Evolutionary conservation across 2,329 filamentous ascomycete species (phyloP).

Genomic region (Lasiodiplodia theobromae): DNA sequence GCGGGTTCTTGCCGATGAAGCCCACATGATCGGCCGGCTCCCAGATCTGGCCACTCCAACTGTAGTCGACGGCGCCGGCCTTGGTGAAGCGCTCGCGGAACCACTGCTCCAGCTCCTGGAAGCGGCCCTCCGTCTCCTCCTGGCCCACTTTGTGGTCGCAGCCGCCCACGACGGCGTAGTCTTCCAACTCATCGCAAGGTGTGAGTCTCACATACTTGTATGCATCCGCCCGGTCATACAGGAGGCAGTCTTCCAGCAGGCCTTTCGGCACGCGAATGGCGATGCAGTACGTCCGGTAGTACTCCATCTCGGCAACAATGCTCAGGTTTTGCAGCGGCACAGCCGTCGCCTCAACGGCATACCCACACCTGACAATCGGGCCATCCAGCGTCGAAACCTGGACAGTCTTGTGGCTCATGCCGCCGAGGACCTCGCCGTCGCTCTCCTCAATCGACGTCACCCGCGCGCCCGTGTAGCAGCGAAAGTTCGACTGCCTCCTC

Average conservation of each 20-base stretch:
- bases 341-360: conserved; percentile 62
- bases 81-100: conserved; percentile 60
- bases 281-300: conserved; percentile 63
- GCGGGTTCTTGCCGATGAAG: conserved; percentile 64
- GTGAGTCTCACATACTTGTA: conserved; percentile 66
- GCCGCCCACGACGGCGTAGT: conserved; percentile 64
- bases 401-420: conserved; percentile 54
- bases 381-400: conserved; percentile 56
- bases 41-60: conserved; percentile 65
- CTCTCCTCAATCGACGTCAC: conserved; percentile 58
- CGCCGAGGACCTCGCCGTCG: conserved; percentile 52
- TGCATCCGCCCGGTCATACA: conserved; percentile 62
- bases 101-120: conserved; percentile 62
- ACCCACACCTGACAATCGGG: conserved; percentile 55
- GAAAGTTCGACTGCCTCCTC: conserved; percentile 59
- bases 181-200: conserved; percentile 59
- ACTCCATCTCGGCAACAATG: conserved; percentile 62
- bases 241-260: conserved; percentile 60
- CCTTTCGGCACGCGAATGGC: conserved; percentile 62
- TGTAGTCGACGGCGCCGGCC: conserved; percentile 59
- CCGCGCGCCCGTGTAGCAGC: conserved; percentile 60
- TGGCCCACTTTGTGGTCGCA: conserved; percentile 67
- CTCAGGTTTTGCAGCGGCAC: conserved; percentile 64
- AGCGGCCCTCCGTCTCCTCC: conserved; percentile 54
- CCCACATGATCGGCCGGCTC: conserved; percentile 64